Evolutionary conservation across 176 grass and related monocot genomes (phyloP).

Genomic region (Juncus inflexus): DNA sequence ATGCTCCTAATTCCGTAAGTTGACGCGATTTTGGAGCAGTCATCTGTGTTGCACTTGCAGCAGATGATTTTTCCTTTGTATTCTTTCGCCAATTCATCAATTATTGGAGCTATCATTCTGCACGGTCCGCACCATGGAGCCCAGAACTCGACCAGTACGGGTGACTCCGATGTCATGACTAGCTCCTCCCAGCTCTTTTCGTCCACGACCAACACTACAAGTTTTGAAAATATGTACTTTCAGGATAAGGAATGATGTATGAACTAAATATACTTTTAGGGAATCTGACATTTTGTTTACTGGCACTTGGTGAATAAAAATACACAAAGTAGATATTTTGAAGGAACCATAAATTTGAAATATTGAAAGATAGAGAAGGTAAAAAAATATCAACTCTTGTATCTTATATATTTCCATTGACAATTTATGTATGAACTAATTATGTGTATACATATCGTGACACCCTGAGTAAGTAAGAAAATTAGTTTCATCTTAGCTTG

Average conservation of each 20-base stretch:
- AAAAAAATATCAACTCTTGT: no score
- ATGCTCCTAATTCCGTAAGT: slow-evolving; percentile 85
- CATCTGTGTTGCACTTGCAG: slow-evolving; percentile 93
- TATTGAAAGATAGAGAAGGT: no score
- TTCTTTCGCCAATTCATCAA: slow-evolving; percentile 82
- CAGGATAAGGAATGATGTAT: not conserved
- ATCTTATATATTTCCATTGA: no score
- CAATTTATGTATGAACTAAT: no score
- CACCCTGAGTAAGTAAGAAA: no score
- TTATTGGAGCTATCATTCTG: slow-evolving; percentile 88
- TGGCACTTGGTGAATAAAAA: no score
- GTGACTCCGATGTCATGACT: slow-evolving; percentile 52
- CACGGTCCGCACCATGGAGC: slow-evolving; percentile 98
- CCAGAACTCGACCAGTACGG: slow-evolving; percentile 98
- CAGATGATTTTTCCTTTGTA: slow-evolving; percentile 74
- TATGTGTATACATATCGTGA: no score
- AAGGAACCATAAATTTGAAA: no score
- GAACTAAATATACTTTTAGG: no score
- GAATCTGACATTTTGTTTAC: no score
- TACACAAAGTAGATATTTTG: no score
- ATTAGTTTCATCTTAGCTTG: no score
- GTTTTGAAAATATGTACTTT: not conserved
- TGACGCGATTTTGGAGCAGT: slow-evolving; percentile 61
- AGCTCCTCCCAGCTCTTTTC: slow-evolving; percentile 66
- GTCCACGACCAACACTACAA: slow-evolving; percentile 60